A percentile compares a stretch with the other conserved stretches of the same genome.
Evolutionary conservation across 495 filamentous ascomycete genomes (phyloP).

Genomic region (Talaromyces thailandensis): DNA sequence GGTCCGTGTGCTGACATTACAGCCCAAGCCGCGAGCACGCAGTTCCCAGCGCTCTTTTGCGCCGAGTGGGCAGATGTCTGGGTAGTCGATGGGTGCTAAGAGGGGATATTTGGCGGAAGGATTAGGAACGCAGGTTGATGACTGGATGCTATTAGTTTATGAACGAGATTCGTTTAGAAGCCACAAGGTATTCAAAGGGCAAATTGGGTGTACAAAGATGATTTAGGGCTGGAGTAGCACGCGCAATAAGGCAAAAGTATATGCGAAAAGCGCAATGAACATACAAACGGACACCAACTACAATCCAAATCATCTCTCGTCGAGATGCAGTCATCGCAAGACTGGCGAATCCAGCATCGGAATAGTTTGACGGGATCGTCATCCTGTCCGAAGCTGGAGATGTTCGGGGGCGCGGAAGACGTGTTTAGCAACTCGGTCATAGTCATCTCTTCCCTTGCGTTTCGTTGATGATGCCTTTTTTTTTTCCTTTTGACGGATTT

Average conservation of each 20-base stretch:
- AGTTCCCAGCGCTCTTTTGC: conserved; percentile 45
- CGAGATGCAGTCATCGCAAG: conserved; percentile 31
- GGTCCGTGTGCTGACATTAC: conserved; percentile 40
- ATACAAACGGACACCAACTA: conserved; percentile 49
- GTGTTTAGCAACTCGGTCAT: not conserved
- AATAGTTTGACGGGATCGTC: conserved; percentile 5
- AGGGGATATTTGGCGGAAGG: conserved; percentile 28
- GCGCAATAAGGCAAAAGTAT: conserved; percentile 6
- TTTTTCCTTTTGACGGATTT: not conserved
- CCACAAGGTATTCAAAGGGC: not conserved
- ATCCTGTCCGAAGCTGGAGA: not conserved
- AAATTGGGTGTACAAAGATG: not conserved
- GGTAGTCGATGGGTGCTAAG: conserved; percentile 32
- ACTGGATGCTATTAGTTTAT: conserved; percentile 18
- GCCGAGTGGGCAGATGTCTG: conserved; percentile 38
- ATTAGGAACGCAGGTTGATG: conserved; percentile 43
- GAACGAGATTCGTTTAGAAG: too few species aligned
- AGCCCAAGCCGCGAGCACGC: conserved; percentile 38
- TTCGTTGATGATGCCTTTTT: not conserved
- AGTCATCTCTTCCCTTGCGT: not conserved
- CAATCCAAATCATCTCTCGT: conserved; percentile 25
- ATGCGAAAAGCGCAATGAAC: conserved; percentile 11
- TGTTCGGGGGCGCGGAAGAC: not conserved
- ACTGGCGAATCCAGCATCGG: conserved; percentile 36
- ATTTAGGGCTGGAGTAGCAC: not conserved